Percentiles rank a stretch among this genome's conserved stretches.
phyloP scores from a whole-genome alignment of 2,329 filamentous ascomycete species.

The Colletotrichum cuscutae region DNA sequence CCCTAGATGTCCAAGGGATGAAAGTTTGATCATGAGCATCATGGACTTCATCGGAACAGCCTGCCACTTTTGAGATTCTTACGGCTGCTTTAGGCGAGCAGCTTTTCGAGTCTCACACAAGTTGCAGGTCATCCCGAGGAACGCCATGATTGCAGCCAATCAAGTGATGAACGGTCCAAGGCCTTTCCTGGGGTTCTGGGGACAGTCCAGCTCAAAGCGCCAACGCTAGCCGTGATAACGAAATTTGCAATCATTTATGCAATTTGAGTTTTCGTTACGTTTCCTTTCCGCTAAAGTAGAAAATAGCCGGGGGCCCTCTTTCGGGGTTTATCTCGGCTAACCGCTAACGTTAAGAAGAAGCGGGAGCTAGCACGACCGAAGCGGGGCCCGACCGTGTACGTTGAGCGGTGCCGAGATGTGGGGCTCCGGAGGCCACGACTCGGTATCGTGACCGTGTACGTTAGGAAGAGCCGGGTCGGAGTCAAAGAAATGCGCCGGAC shows the following conservation, averaged over 20 bases:
- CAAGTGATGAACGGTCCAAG: not conserved
- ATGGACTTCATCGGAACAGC: too few relatives aligned
- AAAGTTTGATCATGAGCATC: too few relatives aligned
- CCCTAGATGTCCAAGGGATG: too few relatives aligned
- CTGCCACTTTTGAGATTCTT: too few relatives aligned
- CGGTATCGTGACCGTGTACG: constrained; percentile 18
- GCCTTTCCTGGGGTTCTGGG: not conserved
- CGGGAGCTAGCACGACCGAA: constrained; percentile 4
- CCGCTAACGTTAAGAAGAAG: constrained; percentile 2
- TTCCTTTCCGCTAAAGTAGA: not conserved
- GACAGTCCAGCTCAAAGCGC: not conserved
- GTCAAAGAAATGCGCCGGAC: not conserved
- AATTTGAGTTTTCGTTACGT: not conserved
- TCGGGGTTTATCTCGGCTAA: not conserved
- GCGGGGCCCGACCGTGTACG: constrained; percentile 23
- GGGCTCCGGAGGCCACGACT: constrained; percentile 14
- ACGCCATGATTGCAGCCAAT: too few relatives aligned
- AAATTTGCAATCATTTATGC: not conserved
- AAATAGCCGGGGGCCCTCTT: not conserved
- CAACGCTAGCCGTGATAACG: not conserved
- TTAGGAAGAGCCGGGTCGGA: constrained; percentile 21
- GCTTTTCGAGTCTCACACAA: too few relatives aligned
- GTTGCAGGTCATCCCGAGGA: too few relatives aligned
- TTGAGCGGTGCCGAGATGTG: constrained; percentile 4
- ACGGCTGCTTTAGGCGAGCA: too few relatives aligned